Conservation (phyloP, 2,329 filamentous ascomycete genomes). For the Paraconiothyrium brasiliense region DNA sequence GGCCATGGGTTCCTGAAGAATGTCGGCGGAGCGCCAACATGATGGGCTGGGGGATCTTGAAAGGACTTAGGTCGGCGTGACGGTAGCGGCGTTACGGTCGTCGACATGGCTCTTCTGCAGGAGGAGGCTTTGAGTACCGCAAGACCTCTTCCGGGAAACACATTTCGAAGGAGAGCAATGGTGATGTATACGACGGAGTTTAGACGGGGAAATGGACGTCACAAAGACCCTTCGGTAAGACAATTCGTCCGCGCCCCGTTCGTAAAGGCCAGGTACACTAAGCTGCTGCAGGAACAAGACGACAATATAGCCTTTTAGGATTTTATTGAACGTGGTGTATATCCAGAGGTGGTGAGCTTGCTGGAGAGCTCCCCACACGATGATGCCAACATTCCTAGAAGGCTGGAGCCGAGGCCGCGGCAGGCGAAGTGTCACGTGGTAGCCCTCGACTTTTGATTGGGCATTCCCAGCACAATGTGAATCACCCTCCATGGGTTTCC, state of each 20-base stretch:
- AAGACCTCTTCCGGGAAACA: not conserved
- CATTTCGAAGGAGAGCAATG: slow-evolving; percentile 13
- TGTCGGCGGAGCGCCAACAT: slow-evolving; percentile 55
- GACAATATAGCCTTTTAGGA: not conserved
- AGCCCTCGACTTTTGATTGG: slow-evolving; percentile 4
- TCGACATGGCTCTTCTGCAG: not conserved
- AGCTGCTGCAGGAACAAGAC: not conserved
- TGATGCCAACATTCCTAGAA: not conserved
- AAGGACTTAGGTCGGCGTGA: slow-evolving; percentile 31
- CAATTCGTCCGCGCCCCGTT: slow-evolving; percentile 9
- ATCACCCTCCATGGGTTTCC: slow-evolving; percentile 2
- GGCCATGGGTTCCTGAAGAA: slow-evolving; percentile 62
- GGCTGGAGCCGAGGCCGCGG: not conserved
- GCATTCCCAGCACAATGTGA: not conserved
- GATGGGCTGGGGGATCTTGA: slow-evolving; percentile 49
- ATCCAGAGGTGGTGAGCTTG: not conserved
- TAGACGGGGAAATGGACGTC: slow-evolving; percentile 3
- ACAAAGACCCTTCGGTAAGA: slow-evolving; percentile 4
- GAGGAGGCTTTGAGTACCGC: slow-evolving; percentile 3
- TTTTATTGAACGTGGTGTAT: not conserved
- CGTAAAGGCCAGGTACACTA: not conserved
- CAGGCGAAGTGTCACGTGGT: slow-evolving; percentile 2
- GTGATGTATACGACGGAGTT: slow-evolving; percentile 15
- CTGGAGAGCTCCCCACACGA: slow-evolving; percentile 4
- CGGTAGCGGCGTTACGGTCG: slow-evolving; percentile 22